These are phyloP conservation scores for Hymenoscyphus fraxineus DNA, from an alignment of 2,329 filamentous ascomycete species.

Conservation along the genomic window DNA sequence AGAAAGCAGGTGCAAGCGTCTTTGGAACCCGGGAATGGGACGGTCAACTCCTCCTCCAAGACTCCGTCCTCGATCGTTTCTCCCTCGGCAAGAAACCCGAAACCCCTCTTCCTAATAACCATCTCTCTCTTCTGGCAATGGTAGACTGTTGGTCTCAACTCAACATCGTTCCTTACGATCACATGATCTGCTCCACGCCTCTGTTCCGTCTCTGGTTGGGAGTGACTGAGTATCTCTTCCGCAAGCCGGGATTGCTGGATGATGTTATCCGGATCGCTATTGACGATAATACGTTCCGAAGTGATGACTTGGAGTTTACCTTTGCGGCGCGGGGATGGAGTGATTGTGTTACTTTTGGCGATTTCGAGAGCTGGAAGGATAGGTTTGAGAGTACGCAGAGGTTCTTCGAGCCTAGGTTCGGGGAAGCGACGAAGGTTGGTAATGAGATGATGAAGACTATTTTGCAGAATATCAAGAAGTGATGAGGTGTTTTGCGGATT, in stretches of 20 bases:
- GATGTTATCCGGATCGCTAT: conserved; percentile 83
- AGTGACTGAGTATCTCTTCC: conserved; percentile 95
- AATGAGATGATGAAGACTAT: conserved; percentile 98
- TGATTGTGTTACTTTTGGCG: conserved; percentile 83
- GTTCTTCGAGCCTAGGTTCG: conserved; percentile 89
- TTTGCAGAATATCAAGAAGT: conserved; percentile 66
- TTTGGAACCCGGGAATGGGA: conserved; percentile 55
- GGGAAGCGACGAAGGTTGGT: conserved; percentile 79
- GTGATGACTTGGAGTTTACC: conserved; percentile 94
- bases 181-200: conserved; percentile 99
- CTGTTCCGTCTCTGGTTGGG: conserved; percentile 95
- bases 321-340: conserved; percentile 96
- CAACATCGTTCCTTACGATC: conserved; percentile 92
- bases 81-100: conserved; percentile 65
- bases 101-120: conserved; percentile 76
- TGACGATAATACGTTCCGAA: conserved; percentile 86
- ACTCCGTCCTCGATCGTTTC: conserved; percentile 84
- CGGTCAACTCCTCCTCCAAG: conserved; percentile 64
- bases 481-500: not conserved
- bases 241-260: conserved; percentile 74
- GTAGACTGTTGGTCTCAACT: conserved; percentile 97
- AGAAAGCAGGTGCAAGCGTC: conserved; percentile 73
- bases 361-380: conserved; percentile 90
- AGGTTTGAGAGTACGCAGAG: conserved; percentile 85
- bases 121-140: conserved; percentile 89